Evolutionary conservation across 2,329 filamentous ascomycete species (phyloP).

Genomic region (Lithohypha guttulata): DNA sequence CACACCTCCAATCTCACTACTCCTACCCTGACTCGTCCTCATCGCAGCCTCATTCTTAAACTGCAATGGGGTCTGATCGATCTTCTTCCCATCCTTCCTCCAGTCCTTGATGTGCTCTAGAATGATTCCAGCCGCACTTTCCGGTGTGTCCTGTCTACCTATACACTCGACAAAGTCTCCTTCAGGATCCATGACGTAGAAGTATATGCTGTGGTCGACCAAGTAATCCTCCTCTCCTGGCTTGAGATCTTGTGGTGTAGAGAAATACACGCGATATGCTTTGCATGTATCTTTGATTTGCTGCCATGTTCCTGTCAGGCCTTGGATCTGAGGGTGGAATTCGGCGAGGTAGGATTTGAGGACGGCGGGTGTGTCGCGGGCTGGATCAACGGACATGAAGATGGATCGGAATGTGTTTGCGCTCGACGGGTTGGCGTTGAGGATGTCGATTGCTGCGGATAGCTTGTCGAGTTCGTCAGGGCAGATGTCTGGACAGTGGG

Average conservation of each 20-base stretch:
- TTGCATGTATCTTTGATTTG: constrained; percentile 92
- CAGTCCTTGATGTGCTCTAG: constrained; percentile 74
- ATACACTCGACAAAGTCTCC: constrained; percentile 97
- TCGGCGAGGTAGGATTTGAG: constrained; percentile 77
- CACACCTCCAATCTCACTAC: constrained; percentile 4
- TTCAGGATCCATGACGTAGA: constrained; percentile 97
- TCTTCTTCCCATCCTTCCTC: constrained; percentile 43
- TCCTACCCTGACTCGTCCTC: constrained; percentile 3
- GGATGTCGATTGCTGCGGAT: constrained; percentile 80
- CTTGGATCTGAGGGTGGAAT: constrained; percentile 78
- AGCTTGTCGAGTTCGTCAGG: constrained; percentile 99
- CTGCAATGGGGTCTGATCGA: constrained; percentile 34
- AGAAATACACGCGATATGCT: constrained; percentile 93
- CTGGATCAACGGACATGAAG: constrained; percentile 94
- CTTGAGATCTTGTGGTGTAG: constrained; percentile 76
- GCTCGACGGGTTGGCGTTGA: constrained; percentile 32
- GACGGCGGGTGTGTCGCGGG: constrained; percentile 74
- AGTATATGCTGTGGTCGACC: constrained; percentile 98
- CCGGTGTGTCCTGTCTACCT: constrained; percentile 84
- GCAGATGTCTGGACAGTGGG: constrained; percentile 96
- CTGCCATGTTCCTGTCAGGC: constrained; percentile 86
- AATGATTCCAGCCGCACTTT: constrained; percentile 74
- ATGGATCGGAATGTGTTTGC: constrained; percentile 54
- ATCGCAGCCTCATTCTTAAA: constrained; percentile 3
- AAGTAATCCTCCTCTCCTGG: constrained; percentile 83